Percentiles rank a stretch among this genome's conserved stretches.
Evolutionary conservation across 371 early-diverging fungal species (phyloP).

Genomic region (Mucor irregularis): DNA sequence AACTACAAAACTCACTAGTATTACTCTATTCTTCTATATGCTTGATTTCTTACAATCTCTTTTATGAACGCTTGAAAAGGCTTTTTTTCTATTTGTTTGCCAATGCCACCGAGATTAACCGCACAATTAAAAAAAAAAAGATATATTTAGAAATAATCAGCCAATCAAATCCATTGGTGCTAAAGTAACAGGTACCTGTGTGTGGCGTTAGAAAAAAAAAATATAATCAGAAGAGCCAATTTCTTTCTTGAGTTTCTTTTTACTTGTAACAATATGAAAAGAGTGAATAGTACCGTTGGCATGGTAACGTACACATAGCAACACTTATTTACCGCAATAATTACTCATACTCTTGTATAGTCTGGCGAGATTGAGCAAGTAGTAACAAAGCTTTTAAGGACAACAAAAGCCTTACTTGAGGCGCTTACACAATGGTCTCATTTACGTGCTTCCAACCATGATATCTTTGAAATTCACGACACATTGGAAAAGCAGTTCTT

Average conservation of each 20-base stretch:
- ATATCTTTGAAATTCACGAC: slow-evolving; percentile 60
- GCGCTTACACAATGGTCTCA: slow-evolving; percentile 62
- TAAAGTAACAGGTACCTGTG: no score
- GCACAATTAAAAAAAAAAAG: no score
- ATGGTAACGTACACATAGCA: slow-evolving; percentile 15
- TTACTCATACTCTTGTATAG: slow-evolving; percentile 11
- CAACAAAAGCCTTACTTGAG: slow-evolving; percentile 60
- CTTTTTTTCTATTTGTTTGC: no score
- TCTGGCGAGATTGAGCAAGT: slow-evolving; percentile 61
- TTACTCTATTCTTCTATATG: no score
- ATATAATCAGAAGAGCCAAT: no score
- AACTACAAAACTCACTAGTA: no score
- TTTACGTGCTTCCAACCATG: slow-evolving; percentile 40
- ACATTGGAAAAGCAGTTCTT: slow-evolving; percentile 60
- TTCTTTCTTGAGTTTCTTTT: slow-evolving; percentile 1
- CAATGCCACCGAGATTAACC: no score
- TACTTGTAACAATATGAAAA: slow-evolving; percentile 14
- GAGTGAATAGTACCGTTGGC: slow-evolving; percentile 17
- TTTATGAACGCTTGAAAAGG: no score
- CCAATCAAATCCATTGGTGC: no score
- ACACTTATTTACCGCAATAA: neutral
- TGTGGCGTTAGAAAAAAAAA: no score
- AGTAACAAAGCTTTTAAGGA: slow-evolving; percentile 60
- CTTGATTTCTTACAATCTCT: no score
- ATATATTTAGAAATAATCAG: no score